phyloP scores from a whole-genome alignment of 2,329 filamentous ascomycete species.

The Apiospora aurea region DNA sequence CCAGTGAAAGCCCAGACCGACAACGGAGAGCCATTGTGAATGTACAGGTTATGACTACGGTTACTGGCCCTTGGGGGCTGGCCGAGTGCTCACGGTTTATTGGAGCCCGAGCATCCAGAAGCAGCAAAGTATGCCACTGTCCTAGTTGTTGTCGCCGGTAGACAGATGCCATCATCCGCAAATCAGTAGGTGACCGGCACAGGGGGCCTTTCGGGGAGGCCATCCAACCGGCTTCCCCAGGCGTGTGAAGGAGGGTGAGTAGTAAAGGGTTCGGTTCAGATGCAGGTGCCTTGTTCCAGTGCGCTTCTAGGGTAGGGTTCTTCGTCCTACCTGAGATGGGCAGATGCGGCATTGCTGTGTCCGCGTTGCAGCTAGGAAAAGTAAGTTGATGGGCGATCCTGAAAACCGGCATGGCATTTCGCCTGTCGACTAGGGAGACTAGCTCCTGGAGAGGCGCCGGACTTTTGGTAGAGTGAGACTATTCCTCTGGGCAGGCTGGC shows the following conservation, averaged over 20 bases:
- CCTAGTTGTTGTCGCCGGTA: not conserved
- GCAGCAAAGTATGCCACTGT: not conserved
- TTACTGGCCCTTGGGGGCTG: not conserved
- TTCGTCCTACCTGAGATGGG: not conserved
- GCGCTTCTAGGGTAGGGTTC: not conserved
- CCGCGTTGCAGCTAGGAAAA: not conserved
- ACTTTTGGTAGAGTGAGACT: not conserved
- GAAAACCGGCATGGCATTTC: not conserved
- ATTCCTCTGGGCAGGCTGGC: not conserved
- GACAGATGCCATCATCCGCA: not conserved
- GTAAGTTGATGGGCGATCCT: not conserved
- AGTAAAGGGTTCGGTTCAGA: not conserved
- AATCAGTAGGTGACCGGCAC: conserved; percentile 4
- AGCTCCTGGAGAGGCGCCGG: not conserved
- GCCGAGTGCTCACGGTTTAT: not conserved
- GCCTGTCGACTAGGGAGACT: not conserved
- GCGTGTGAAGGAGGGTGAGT: not conserved
- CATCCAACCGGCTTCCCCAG: conserved; percentile 23
- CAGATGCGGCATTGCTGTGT: not conserved
- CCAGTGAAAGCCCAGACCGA: not conserved
- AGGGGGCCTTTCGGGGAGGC: conserved; percentile 5
- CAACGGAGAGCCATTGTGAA: not conserved
- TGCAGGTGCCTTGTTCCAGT: conserved; percentile 12
- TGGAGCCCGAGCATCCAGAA: not conserved
- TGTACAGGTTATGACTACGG: not conserved